Evolutionary conservation across 1,284 basidiomycete genomes (phyloP), one percentile per base, ranked within the genome.

Genomic region (Tilletia indica): DNA sequence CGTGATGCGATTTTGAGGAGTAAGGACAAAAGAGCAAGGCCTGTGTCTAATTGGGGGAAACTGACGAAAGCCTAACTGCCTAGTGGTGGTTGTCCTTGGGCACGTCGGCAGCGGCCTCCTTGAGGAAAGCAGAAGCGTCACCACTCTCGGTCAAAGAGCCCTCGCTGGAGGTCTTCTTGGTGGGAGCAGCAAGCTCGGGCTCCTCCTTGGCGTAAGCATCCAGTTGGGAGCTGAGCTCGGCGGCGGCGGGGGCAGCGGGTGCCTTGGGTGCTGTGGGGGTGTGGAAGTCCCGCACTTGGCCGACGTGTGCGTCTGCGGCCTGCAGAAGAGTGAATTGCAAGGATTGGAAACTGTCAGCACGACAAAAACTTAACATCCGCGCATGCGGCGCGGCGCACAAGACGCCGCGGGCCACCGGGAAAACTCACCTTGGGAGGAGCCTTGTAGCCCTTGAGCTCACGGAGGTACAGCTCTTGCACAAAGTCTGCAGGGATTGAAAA

Each of bases 401-500:
- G 25, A 67, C 38, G 21, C 38, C 36, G 38, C 11, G 36, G 12
- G 31, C 12, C 16, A 11, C 12, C 11, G 49, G 19, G 2, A 31
- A 31, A 38, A 76, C 83, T 69, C 61, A 84, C 84, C 78, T 80
- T 80, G 42, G 81, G 74, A 49, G 82, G 85, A 47, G 87, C 85
- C 88, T 94, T 96, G 90, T 95, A 97, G 21, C 89, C 85, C 87
- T 93, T 96, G 84, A 97, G 89, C 87, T 96, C 92, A 83, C 89
- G 90, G 79, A 97, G 82, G 87, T 97, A 97, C 71, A 96, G 85
- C 79, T 97, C 93, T 89, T 96, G 93, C 72, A 97, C 88, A 81
- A 96, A 87, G 87, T 97, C 94, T 96, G 34, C n/a, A 31, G 42
- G 45, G 39, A 54, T 19, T 9, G 25, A 31, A 21, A 16, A 61